A percentile compares a stretch with the other conserved stretches of the same genome.
phyloP scores from a whole-genome alignment of 164 flowering plant genomes.

The Chimonanthus salicifolius region DNA sequence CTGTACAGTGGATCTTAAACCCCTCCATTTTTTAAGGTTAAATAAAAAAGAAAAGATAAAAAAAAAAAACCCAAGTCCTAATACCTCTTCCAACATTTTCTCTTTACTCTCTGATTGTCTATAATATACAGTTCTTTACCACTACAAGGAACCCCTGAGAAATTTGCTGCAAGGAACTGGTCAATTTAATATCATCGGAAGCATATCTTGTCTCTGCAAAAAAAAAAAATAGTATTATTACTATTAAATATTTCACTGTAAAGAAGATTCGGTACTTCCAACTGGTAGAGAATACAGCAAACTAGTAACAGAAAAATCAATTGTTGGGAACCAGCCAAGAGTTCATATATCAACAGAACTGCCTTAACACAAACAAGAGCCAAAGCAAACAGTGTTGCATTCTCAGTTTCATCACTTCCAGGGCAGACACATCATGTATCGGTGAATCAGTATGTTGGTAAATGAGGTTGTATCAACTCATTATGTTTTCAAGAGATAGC shows the following conservation, averaged over 20 bases:
- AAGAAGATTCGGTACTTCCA: background rate
- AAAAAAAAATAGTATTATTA: constrained; percentile 7
- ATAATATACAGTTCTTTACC: constrained; percentile 25
- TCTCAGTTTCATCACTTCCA: no score
- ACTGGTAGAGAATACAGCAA: background rate
- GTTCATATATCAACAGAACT: background rate
- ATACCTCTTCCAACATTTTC: constrained; percentile 12
- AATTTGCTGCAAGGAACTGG: constrained; percentile 17
- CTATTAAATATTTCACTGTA: constrained; percentile 1
- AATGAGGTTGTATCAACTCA: no score
- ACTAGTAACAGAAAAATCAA: background rate
- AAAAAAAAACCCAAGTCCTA: constrained; percentile 9
- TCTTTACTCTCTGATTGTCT: constrained; percentile 16
- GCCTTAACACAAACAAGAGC: background rate
- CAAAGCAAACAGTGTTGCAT: background rate
- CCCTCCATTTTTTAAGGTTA: constrained; percentile 4
- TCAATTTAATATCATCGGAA: constrained; percentile 15
- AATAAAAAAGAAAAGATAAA: background rate
- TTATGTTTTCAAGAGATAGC: no score
- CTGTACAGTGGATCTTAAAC: constrained; percentile 22
- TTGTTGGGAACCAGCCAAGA: background rate
- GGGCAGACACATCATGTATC: no score
- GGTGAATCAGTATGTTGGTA: no score
- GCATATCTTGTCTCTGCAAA: constrained; percentile 9
- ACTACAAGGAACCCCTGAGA: constrained; percentile 7